Conservation (phyloP, 1,139 yeast species). For the Dujonia santamariae region DNA sequence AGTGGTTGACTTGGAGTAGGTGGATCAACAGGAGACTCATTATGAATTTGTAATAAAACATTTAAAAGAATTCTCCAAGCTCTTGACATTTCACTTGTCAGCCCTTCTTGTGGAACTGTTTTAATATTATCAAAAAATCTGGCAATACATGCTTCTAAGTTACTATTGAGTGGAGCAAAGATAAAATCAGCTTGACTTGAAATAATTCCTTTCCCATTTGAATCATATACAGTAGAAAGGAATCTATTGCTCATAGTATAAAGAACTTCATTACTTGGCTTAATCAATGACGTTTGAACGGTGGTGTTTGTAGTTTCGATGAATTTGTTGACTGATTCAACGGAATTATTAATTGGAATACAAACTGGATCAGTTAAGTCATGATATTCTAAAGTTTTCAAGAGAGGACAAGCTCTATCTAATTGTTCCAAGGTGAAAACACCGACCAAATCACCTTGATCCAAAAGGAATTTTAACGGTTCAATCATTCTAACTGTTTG, state of each 20-base stretch:
- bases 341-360: conserved; percentile 35
- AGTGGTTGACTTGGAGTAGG: not conserved
- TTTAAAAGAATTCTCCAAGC: conserved; percentile 41
- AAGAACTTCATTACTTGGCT: conserved; percentile 43
- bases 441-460: conserved; percentile 26
- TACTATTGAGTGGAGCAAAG: conserved; percentile 56
- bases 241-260: conserved; percentile 39
- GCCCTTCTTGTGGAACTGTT: conserved; percentile 37
- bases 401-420: conserved; percentile 33
- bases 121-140: conserved; percentile 27
- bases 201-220: conserved; percentile 59
- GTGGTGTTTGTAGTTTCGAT: conserved; percentile 24
- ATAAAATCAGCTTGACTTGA: conserved; percentile 63
- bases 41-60: conserved; percentile 22
- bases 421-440: conserved; percentile 32
- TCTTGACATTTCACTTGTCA: conserved; percentile 53
- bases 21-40: conserved; percentile 2
- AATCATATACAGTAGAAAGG: conserved; percentile 42
- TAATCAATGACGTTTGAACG: conserved; percentile 23
- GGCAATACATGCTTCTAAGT: conserved; percentile 44
- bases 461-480: conserved; percentile 24
- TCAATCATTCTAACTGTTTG: conserved; percentile 19
- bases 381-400: conserved; percentile 35
- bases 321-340: conserved; percentile 28
- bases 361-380: conserved; percentile 43